Evolutionary conservation across 148 eudicot species (phyloP).

Genomic region (Polygonum maritimum): DNA sequence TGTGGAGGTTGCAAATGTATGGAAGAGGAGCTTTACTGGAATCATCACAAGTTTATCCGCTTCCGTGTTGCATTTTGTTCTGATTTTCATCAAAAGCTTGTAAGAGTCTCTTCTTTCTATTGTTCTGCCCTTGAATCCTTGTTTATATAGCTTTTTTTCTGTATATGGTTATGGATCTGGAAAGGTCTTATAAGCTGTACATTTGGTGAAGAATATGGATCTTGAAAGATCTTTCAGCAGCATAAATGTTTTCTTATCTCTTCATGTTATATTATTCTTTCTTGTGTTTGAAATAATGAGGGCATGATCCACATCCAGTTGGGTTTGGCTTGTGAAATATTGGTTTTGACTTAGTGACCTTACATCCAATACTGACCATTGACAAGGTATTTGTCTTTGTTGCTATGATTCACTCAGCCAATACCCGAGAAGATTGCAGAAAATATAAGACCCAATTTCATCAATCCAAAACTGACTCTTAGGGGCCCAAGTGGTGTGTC

Average conservation of each 20-base stretch:
- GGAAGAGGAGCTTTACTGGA: conserved; percentile 19
- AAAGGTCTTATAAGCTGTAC: not conserved
- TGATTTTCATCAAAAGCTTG: conserved; percentile 14
- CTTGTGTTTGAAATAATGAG: no score
- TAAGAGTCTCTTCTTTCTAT: not conserved
- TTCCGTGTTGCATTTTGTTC: conserved; percentile 10
- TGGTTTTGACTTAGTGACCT: no score
- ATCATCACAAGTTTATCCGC: conserved; percentile 16
- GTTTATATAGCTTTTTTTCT: not conserved
- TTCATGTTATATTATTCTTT: no score
- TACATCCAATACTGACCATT: not conserved
- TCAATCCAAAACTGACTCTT: conserved; percentile 15
- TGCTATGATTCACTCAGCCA: not conserved
- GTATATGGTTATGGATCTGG: not conserved
- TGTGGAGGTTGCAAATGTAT: not conserved
- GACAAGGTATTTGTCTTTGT: not conserved
- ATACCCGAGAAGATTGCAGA: conserved; percentile 21
- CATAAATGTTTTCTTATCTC: no score
- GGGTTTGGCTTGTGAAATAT: no score
- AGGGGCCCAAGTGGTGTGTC: conserved; percentile 16
- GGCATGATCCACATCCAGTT: no score
- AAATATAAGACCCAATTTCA: not conserved
- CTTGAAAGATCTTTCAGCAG: no score
- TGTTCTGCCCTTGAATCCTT: not conserved
- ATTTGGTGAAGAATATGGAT: not conserved